Base-by-base conservation (phyloP, 2,329 filamentous ascomycete species). In the Trichoderma harzianum region DNA sequence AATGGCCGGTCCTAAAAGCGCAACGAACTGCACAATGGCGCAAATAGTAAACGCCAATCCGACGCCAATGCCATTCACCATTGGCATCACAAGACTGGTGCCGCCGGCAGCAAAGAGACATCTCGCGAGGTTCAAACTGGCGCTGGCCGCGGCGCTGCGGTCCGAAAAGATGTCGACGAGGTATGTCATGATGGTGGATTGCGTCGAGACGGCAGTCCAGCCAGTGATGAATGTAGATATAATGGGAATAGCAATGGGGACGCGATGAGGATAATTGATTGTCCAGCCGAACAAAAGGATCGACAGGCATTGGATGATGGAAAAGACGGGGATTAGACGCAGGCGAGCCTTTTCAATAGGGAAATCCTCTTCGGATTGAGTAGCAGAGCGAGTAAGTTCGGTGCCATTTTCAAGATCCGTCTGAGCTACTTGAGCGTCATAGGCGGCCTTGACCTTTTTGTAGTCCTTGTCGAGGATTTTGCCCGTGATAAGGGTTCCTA, bases 391-490 rank as follows among this genome's bases (percentile, higher is more conserved):
- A 66, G 90, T 84, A 0, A 83, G 76, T 7, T 91, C 80, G 8
- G 86, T 87, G 0, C 66, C 55, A 4, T 61, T 60, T 47, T 88
- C 78, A 0, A 86, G 78, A 0, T 85, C 83, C 21, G 88, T 85
- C 60, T 84, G 84, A 0, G 86, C 82, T 0, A 3, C 10, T 39
- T 12, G 58, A 26, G 57, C 5, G 4, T 76, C 74, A 14, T 75
- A 34, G 5, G 80, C 82, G 8, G 79, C 78, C 11, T 90, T 90
- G 72, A 91, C 85, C 1, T 90, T 87, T 1, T 86, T 84, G 78
- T 90, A 94, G 78, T 92, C 93, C 80, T 86, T 86, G 78, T 93
- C 91, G 32, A 93, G 85, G 1, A 89, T 74, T 5, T 84, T 84
- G 1, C 91, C 90, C 3, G 82, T 82, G 5, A 83, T 76, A 16